Percentiles rank a stretch among this genome's conserved stretches.
Conservation (phyloP, 2,329 filamentous ascomycete genomes). For the Penicillium sp. region DNA sequence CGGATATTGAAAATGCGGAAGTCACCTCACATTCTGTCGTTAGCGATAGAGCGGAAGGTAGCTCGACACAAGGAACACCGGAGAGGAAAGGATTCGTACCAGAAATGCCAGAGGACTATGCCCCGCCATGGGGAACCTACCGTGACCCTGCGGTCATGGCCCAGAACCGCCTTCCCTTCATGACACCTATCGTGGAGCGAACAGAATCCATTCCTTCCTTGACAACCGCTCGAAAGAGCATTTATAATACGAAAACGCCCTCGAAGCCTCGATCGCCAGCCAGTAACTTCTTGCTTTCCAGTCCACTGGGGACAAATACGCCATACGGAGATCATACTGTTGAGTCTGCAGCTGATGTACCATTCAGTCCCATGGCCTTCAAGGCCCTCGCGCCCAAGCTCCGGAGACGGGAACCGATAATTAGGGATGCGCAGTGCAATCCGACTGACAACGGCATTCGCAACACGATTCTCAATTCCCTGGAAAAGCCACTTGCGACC, state of each 20-base stretch:
- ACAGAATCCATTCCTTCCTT: slow-evolving; percentile 75
- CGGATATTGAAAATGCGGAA: slow-evolving; percentile 39
- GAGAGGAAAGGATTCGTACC: slow-evolving; percentile 47
- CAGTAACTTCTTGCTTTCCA: slow-evolving; percentile 57
- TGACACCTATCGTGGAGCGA: slow-evolving; percentile 96
- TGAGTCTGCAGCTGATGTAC: slow-evolving; percentile 30
- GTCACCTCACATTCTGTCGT: slow-evolving; percentile 20
- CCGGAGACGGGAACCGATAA: slow-evolving; percentile 58
- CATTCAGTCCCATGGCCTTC: slow-evolving; percentile 38
- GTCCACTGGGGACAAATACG: slow-evolving; percentile 67
- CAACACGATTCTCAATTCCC: slow-evolving; percentile 68
- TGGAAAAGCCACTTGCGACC: slow-evolving; percentile 68
- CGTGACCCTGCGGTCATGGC: slow-evolving; percentile 75
- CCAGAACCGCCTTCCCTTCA: slow-evolving; percentile 91
- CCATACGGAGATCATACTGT: slow-evolving; percentile 50
- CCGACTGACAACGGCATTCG: slow-evolving; percentile 77
- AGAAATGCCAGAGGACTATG: slow-evolving; percentile 82
- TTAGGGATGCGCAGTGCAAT: slow-evolving; percentile 82
- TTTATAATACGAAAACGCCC: slow-evolving; percentile 70
- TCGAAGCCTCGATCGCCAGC: slow-evolving; percentile 52
- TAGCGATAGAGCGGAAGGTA: slow-evolving; percentile 30
- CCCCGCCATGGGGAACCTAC: slow-evolving; percentile 74
- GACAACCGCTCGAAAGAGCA: slow-evolving; percentile 57
- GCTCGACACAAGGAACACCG: slow-evolving; percentile 36
- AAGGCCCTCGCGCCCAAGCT: slow-evolving; percentile 32